Base-by-base conservation (phyloP, 148 eudicot species). In the Spergularia bocconei region DNA sequence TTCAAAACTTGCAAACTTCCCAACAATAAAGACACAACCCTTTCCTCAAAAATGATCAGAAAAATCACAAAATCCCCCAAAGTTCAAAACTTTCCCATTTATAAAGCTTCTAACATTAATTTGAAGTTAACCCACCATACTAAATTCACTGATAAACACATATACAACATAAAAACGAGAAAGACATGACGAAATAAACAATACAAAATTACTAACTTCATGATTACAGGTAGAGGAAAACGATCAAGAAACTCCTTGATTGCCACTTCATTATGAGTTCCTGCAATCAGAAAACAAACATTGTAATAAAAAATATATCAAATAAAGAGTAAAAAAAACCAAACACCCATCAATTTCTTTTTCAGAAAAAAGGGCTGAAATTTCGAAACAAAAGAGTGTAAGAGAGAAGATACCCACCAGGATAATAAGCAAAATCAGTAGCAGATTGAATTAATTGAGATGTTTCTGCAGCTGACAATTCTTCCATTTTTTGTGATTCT, bases 171-270 rank as follows among this genome's bases (percentile, higher is more conserved):
- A 48, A 61, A 66, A 58, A 20, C 16, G 33, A 62, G 25, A 3
- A 77, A 73, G 72, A 33, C 5, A 53, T 2, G 33, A 16, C 4
- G 0, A 63, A 76, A 63, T 41, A 11, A 62, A 23, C 20, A 23
- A 12, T 15, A 29, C 23, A 19, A 41, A 9, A 47, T 41, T 21
- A n/a, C 7, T 75, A 80, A 91, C 98, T 79, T 84, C 53, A 93
- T 87, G 80, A 93, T 85, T 65, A 86, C 86, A 9, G 93, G 95
- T 50, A 93, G 95, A 36, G 98, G 97, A 65, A 87, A 91, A 25
- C 88, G 91, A 67, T 71, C 63, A 19, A 93, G 93, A 77, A 93
- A 91, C 2, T 87, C 90, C 66, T 84, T 86, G 0, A 85, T 82
- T 16, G 97, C 82, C 48, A 77, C 79, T 62, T 93, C 97, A 53